Percentiles rank a stretch among this genome's conserved stretches.
Conservation (phyloP, 495 filamentous ascomycete species). For the Annulohypoxylon nitens region DNA sequence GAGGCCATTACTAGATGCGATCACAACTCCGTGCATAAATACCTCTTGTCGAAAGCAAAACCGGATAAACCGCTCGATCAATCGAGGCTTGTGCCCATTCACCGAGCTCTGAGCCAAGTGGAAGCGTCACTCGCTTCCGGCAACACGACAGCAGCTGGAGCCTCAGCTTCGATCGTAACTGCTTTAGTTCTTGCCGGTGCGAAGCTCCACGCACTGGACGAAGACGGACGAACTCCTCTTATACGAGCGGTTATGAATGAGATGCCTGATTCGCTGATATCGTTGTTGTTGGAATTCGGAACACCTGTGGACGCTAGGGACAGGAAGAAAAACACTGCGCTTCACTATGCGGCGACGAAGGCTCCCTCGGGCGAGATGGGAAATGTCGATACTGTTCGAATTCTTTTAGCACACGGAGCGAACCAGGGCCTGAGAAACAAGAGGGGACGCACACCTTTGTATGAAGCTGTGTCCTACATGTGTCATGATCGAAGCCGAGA, state of each 20-base stretch:
- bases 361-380: slow-evolving; percentile 40
- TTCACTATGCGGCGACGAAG: slow-evolving; percentile 49
- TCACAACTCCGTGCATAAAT: slow-evolving; percentile 34
- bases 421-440: slow-evolving; percentile 39
- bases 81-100: slow-evolving; percentile 26
- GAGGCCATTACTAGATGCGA: slow-evolving; percentile 33
- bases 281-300: slow-evolving; percentile 49
- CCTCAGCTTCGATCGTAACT: slow-evolving; percentile 47
- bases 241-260: slow-evolving; percentile 45
- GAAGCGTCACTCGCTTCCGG: slow-evolving; percentile 34
- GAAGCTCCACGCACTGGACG: slow-evolving; percentile 47
- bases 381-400: slow-evolving; percentile 39
- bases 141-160: slow-evolving; percentile 23
- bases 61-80: slow-evolving; percentile 30
- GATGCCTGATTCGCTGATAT: slow-evolving; percentile 44
- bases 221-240: slow-evolving; percentile 51
- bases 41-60: slow-evolving; percentile 30
- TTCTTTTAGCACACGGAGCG: slow-evolving; percentile 46
- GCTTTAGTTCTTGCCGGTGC: slow-evolving; percentile 53
- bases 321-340: slow-evolving; percentile 43
- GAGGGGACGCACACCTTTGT: slow-evolving; percentile 45
- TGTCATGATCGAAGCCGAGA: slow-evolving; percentile 33
- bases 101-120: slow-evolving; percentile 27
- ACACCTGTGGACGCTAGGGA: slow-evolving; percentile 43
- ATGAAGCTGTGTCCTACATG: slow-evolving; percentile 42